Base-by-base conservation (phyloP, 2,329 filamentous ascomycete species). In the Chaetothyriales sp. region DNA sequence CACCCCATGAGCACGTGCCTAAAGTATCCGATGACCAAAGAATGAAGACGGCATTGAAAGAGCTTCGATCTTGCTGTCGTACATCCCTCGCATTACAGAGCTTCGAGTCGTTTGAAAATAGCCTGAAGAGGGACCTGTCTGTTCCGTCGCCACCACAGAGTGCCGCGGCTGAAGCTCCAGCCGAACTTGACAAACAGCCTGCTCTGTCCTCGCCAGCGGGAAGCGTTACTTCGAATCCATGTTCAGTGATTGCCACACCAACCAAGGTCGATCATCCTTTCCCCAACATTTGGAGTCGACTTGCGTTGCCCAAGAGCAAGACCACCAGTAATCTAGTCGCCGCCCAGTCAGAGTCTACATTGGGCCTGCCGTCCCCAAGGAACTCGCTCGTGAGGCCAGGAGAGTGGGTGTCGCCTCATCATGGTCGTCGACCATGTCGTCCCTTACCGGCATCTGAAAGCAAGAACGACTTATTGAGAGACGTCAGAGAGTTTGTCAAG, bases 291-390 rank as follows among this genome's bases (percentile, higher is more conserved):
- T 54, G 56, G 44, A 56, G 56, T 7, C 47, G 51, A 22, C 48
- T 50, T n/a, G 43, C 20, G 25, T 33, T 59, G 19, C 43, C 54
- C 18, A 58, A 60, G 43, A 60, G 57, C 46, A 60, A 58, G 47
- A 58, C 57, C 13, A 60, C 57, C 4, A 54, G 57, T 13, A 55
- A 60, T 20, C 40, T 59, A 19, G 50, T 51, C 8, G 51, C 54
- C 9, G 5, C 2, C 15, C 33, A 40, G 13, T 40, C 33, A 40
- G 33, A 5, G 10, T 40, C 33, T 9, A 15, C 10, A 5, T 13
- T 40, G 13, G 15, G 33, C 33, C 33, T 40, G 33, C 4, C 33
- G 15, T 15, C 33, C 33, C 33, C 33, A 40, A 40, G 15, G 33
- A 15, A 4, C 33, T 40, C 33, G 13, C 33, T 40, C 33, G 13